These are phyloP conservation scores for Cornus kousa DNA, from an alignment of 148 eudicot genomes.

Conservation along the genomic window DNA sequence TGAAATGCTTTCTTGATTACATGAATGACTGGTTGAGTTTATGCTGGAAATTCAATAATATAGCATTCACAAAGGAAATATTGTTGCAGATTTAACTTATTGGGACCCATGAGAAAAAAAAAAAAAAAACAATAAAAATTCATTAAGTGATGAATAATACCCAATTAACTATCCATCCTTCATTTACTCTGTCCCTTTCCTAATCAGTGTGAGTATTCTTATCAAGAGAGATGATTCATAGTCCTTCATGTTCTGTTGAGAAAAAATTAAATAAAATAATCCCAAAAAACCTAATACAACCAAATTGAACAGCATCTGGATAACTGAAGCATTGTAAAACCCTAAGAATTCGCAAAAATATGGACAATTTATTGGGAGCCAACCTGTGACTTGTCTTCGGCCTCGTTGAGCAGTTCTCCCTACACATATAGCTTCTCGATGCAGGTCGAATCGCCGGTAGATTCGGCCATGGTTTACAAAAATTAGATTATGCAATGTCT, in stretches of 20 bases:
- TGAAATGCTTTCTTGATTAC: no score
- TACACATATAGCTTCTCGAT: constrained; percentile 53
- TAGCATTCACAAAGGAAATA: no score
- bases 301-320: neutral
- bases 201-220: no score
- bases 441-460: constrained; percentile 23
- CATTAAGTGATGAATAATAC: no score
- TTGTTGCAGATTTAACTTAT: no score
- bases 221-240: constrained; percentile 7
- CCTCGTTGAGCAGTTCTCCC: constrained; percentile 47
- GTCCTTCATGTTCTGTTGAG: constrained; percentile 32
- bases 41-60: no score
- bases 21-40: no score
- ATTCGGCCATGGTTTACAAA: constrained; percentile 29
- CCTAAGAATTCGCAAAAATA: neutral
- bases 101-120: no score
- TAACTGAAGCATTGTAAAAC: neutral
- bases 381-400: constrained; percentile 52
- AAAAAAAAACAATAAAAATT: no score
- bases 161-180: no score
- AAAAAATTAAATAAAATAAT: neutral
- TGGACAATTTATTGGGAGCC: neutral
- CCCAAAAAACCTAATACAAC: neutral
- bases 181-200: no score
- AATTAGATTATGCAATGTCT: neutral